Conservation (phyloP, 257 asterid species). For the Solanum clarkiae region DNA sequence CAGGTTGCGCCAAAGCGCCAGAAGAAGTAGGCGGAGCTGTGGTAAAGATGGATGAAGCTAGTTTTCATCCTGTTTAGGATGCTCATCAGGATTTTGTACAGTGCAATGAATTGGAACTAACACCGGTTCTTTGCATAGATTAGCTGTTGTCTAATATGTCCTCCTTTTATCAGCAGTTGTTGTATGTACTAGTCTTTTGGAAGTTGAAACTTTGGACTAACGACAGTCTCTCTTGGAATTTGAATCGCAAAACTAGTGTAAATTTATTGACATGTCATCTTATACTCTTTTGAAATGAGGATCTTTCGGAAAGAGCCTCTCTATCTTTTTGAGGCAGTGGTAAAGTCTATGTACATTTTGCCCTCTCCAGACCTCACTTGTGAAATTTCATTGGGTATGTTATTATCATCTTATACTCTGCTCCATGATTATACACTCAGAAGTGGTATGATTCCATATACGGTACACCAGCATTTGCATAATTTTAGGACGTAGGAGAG, state of each 20-base stretch:
- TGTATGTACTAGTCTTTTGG: background rate
- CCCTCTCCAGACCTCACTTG: too few relatives aligned
- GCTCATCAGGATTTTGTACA: constrained; percentile 11
- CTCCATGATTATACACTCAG: background rate
- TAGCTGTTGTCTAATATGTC: background rate
- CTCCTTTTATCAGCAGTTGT: background rate
- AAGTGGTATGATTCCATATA: background rate
- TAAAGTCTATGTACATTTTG: too few relatives aligned
- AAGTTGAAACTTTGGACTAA: background rate
- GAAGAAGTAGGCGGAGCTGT: constrained; percentile 19
- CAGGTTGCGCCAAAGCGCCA: constrained; percentile 42
- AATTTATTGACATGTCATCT: background rate
- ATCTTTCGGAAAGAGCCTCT: too few relatives aligned
- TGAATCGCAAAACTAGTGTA: background rate
- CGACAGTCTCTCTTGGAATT: background rate
- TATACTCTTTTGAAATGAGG: too few relatives aligned
- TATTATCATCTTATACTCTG: background rate
- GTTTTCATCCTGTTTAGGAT: background rate
- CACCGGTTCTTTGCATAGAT: constrained; percentile 7
- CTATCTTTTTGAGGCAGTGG: too few relatives aligned
- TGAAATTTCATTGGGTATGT: too few relatives aligned
- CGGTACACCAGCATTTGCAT: background rate
- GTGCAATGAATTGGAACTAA: constrained; percentile 4
- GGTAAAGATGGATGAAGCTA: background rate
- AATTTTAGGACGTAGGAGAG: background rate